Percentiles rank a stretch among this genome's conserved stretches.
Evolutionary conservation across 495 filamentous ascomycete genomes (phyloP).

Genomic region (Podospora didyma): DNA sequence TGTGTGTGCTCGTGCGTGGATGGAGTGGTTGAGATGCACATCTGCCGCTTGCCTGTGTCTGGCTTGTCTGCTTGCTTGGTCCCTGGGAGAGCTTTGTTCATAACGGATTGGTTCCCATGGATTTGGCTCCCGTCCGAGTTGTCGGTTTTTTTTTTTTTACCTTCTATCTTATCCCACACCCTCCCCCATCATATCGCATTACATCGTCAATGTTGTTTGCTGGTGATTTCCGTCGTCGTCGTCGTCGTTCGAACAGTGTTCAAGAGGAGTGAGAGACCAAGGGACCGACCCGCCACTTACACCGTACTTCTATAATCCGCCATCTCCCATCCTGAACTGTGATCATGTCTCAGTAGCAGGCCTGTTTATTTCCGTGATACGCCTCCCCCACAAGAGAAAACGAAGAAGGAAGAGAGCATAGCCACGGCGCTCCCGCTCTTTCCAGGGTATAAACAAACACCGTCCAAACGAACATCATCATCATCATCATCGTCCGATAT

Average conservation of each 20-base stretch:
- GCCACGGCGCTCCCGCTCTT: not conserved
- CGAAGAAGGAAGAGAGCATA: not conserved
- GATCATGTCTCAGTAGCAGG: slow-evolving; percentile 25
- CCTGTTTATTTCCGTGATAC: not conserved
- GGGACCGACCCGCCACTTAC: no score
- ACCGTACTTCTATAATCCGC: no score
- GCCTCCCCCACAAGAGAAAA: not conserved
- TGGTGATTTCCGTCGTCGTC: not conserved
- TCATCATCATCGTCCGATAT: slow-evolving; percentile 13
- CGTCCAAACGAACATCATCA: no score
- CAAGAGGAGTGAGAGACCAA: no score
- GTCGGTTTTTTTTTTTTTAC: slow-evolving; percentile 3
- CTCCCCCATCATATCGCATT: not conserved
- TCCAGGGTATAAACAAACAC: no score
- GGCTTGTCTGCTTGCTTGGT: no score
- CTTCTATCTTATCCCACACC: not conserved
- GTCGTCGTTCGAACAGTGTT: not conserved
- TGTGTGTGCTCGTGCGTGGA: not conserved
- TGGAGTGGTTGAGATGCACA: not conserved
- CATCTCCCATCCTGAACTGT: slow-evolving; percentile 7
- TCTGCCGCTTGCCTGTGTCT: not conserved
- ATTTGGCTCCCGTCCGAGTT: not conserved
- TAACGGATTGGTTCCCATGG: not conserved
- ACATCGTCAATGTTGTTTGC: not conserved
- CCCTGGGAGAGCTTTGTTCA: not conserved